Evolutionary conservation across 2,329 filamentous ascomycete genomes (phyloP).

Genomic region (Ophiostoma quercus): DNA sequence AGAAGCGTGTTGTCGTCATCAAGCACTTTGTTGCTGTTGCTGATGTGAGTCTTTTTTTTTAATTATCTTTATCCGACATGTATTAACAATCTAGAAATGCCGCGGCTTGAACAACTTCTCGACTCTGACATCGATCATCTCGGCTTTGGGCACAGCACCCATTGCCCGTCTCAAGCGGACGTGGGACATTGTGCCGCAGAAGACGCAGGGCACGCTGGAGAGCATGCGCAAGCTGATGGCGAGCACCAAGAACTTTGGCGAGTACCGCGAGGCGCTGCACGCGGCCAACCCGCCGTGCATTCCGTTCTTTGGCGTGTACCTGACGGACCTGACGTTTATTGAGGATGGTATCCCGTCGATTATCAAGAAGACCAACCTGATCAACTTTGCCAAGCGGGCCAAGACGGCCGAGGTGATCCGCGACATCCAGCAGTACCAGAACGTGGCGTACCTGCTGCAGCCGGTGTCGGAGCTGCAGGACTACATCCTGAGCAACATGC

Average conservation of each 20-base stretch:
- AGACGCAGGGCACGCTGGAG: constrained; percentile 74
- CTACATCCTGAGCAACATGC: constrained; percentile 95
- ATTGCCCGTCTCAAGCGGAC: constrained; percentile 91
- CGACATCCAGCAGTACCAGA: constrained; percentile 98
- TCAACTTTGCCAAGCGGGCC: constrained; percentile 97
- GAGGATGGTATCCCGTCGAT: constrained; percentile 94
- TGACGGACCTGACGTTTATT: constrained; percentile 96
- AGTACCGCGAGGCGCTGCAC: constrained; percentile 90
- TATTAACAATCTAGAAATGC: constrained; percentile 65
- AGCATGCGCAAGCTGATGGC: constrained; percentile 92
- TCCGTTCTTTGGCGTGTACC: constrained; percentile 94
- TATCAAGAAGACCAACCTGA: constrained; percentile 91
- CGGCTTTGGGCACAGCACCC: constrained; percentile 86
- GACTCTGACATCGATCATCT: constrained; percentile 94
- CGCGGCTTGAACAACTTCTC: constrained; percentile 93
- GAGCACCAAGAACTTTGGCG: constrained; percentile 95
- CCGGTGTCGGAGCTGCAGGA: constrained; percentile 89
- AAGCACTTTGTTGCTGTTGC: constrained; percentile 97
- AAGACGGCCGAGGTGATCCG: constrained; percentile 98
- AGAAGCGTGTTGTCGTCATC: constrained; percentile 93
- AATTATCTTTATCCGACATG: background rate
- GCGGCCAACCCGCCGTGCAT: constrained; percentile 94
- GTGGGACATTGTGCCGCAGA: constrained; percentile 87
- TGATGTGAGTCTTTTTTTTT: constrained; percentile 58
- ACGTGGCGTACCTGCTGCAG: constrained; percentile 89